Conservation (phyloP, 139 green algal species). For the Eudorina sp. region DNA sequence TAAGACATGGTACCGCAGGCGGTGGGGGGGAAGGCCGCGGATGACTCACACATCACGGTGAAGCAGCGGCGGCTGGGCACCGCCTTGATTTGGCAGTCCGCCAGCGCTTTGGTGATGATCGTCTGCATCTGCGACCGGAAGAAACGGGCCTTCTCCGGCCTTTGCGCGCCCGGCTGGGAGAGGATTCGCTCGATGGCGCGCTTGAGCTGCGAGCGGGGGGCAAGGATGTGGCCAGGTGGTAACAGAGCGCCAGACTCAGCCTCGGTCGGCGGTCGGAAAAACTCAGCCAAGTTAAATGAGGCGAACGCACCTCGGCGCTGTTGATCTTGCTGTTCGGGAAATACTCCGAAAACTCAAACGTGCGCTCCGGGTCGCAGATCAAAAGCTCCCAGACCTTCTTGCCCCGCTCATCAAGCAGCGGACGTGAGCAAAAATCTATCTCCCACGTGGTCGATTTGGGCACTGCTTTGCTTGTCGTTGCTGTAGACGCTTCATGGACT, state of each 20-base stretch:
- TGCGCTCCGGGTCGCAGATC: slow-evolving; percentile 87
- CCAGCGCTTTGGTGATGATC: slow-evolving; percentile 95
- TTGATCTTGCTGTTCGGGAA: slow-evolving; percentile 99
- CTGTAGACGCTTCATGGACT: slow-evolving; percentile 27
- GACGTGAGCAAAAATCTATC: slow-evolving; percentile 97
- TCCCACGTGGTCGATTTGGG: slow-evolving; percentile 84
- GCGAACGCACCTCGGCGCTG: slow-evolving; percentile 88
- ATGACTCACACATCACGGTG: slow-evolving; percentile 84
- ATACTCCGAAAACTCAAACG: slow-evolving; percentile 92
- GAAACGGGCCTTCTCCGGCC: slow-evolving; percentile 86
- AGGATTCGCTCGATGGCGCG: slow-evolving; percentile 84
- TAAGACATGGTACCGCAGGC: no score
- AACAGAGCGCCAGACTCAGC: not conserved
- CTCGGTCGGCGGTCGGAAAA: no score
- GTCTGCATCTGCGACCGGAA: slow-evolving; percentile 98
- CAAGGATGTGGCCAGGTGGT: not conserved
- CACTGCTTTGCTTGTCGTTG: slow-evolving; percentile 18
- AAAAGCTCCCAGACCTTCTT: slow-evolving; percentile 99
- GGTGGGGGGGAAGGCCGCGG: not conserved
- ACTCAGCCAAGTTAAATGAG: no score
- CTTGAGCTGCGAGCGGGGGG: slow-evolving; percentile 78
- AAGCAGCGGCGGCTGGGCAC: slow-evolving; percentile 94
- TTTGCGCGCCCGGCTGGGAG: slow-evolving; percentile 70
- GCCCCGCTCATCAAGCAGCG: slow-evolving; percentile 94
- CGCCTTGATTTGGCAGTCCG: slow-evolving; percentile 90